A percentile compares a stretch with the other conserved stretches of the same genome.
Conservation (phyloP, 352 stramenopile species). For the Achlya hypogyna region DNA sequence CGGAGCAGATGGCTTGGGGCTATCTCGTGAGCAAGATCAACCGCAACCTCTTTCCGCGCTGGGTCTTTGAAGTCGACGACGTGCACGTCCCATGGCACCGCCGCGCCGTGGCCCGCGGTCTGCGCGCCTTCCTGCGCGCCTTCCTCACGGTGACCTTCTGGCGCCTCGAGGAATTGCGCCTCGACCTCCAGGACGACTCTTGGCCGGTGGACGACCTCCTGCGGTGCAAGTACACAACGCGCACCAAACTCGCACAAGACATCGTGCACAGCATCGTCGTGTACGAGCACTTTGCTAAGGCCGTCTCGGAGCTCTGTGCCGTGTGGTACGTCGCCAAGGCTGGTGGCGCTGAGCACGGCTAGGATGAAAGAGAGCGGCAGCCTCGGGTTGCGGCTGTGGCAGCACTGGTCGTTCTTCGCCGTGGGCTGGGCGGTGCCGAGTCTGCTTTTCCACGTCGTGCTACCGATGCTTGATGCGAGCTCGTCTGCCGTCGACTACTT, state of each 20-base stretch:
- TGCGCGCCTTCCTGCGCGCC: not conserved
- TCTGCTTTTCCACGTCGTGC: constrained; percentile 18
- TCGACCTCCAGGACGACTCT: constrained; percentile 33
- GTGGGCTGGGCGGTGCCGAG: constrained; percentile 25
- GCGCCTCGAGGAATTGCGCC: constrained; percentile 40
- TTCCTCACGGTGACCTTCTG: constrained; percentile 35
- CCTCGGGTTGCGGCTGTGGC: constrained; percentile 38
- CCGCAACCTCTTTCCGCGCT: not conserved
- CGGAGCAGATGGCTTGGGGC: constrained; percentile 17
- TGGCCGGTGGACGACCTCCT: constrained; percentile 23
- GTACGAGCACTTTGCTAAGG: constrained; percentile 37
- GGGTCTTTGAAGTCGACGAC: constrained; percentile 14
- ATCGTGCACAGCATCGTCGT: constrained; percentile 23
- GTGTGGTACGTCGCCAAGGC: constrained; percentile 25
- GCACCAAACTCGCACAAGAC: not conserved
- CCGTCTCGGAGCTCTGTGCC: constrained; percentile 32
- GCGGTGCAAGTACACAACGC: not conserved
- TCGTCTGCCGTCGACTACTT: constrained; percentile 21
- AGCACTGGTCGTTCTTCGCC: constrained; percentile 33
- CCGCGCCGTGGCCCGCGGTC: not conserved
- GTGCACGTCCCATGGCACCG: not conserved
- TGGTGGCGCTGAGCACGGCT: not conserved
- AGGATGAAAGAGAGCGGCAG: constrained; percentile 48
- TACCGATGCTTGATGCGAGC: constrained; percentile 2
- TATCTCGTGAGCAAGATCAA: constrained; percentile 8